A percentile compares a stretch with the other conserved stretches of the same genome.
phyloP scores from a whole-genome alignment of 495 filamentous ascomycete genomes.

The Neurospora sp. region DNA sequence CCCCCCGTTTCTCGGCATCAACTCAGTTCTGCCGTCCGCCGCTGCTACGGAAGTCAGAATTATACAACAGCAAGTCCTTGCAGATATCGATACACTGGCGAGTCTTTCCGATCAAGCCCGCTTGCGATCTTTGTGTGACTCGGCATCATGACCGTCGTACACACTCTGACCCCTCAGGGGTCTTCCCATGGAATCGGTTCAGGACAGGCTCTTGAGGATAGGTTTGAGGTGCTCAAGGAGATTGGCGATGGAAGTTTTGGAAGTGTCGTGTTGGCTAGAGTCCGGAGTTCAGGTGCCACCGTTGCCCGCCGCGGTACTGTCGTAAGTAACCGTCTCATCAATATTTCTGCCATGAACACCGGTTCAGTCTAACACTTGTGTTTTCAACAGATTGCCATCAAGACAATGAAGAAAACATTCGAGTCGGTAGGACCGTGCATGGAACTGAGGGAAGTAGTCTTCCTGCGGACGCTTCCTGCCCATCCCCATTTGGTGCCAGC shows the following conservation, averaged over 20 bases:
- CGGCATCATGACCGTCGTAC: conserved; percentile 55
- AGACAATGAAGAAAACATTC: conserved; percentile 99
- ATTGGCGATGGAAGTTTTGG: conserved; percentile 99
- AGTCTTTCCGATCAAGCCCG: neutral
- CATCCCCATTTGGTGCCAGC: conserved; percentile 93
- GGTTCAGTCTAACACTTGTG: neutral
- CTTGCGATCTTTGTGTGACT: neutral
- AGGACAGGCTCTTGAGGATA: conserved; percentile 58
- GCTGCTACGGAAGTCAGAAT: conserved; percentile 5
- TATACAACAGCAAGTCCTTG: neutral
- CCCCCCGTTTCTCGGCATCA: conserved; percentile 8
- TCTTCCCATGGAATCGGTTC: conserved; percentile 31
- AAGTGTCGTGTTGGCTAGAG: conserved; percentile 84
- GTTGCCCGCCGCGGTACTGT: conserved; percentile 86
- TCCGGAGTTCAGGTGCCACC: conserved; percentile 77
- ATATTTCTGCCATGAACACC: neutral
- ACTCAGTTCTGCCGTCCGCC: conserved; percentile 1
- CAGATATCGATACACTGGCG: neutral
- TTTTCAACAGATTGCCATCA: conserved; percentile 75
- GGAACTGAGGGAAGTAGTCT: conserved; percentile 93
- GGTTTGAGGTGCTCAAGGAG: conserved; percentile 94
- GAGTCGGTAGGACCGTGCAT: conserved; percentile 82
- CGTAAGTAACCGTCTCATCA: conserved; percentile 44
- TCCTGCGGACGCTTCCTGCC: conserved; percentile 74
- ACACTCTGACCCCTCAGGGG: conserved; percentile 51